These are phyloP conservation scores for Ailanthus altissimus DNA, from an alignment of 345 rosid genomes.

Conservation along the genomic window DNA sequence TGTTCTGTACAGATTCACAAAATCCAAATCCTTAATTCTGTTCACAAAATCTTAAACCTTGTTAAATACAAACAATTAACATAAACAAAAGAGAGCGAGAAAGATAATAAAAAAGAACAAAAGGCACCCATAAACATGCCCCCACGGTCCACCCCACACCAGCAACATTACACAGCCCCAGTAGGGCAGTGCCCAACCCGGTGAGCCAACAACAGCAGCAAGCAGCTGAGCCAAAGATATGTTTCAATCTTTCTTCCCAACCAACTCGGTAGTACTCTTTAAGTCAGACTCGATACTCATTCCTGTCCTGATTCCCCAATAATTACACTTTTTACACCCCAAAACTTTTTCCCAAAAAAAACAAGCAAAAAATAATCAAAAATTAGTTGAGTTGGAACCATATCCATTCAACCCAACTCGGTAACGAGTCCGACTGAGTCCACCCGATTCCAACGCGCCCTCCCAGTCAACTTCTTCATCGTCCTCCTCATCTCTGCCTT, in stretches of 20 bases:
- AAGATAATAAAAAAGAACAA: background rate
- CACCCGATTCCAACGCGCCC: slow-evolving; percentile 56
- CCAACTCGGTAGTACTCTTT: background rate
- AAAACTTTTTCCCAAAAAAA: background rate
- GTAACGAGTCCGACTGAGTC: slow-evolving; percentile 43
- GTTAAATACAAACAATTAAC: background rate
- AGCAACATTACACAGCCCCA: background rate
- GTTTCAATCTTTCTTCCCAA: background rate
- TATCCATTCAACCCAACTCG: slow-evolving; percentile 35
- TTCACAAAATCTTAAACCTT: background rate
- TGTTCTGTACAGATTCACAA: slow-evolving; percentile 1
- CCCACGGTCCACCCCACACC: background rate
- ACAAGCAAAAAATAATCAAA: slow-evolving; percentile 27
- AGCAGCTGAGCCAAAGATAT: background rate
- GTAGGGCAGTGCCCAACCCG: too few relatives aligned
- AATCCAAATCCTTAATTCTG: background rate
- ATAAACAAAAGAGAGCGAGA: background rate
- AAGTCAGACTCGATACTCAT: background rate
- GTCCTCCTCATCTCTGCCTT: slow-evolving; percentile 36
- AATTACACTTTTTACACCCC: background rate
- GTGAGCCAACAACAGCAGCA: background rate
- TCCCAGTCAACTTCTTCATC: slow-evolving; percentile 61
- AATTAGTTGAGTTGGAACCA: slow-evolving; percentile 48
- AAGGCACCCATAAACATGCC: background rate
- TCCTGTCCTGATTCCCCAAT: background rate